A percentile compares a stretch with the other conserved stretches of the same genome.
Conservation (phyloP, 352 stramenopile species). For the Phytophthora pisi region DNA sequence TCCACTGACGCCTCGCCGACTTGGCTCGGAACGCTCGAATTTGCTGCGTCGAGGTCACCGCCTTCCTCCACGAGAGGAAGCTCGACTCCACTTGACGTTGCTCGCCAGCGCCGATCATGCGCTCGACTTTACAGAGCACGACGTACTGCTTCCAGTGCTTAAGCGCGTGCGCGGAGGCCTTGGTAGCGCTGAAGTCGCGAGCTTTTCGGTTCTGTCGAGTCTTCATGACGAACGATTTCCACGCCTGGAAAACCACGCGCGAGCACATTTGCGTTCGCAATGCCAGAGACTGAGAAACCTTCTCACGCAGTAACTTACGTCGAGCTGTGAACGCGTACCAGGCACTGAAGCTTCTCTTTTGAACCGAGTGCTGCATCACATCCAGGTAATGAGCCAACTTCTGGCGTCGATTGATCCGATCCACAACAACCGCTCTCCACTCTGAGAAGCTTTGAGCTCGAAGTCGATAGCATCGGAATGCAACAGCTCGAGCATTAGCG, state of each 20-base stretch:
- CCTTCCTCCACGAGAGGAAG: conserved; percentile 59
- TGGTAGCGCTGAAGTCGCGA: conserved; percentile 8
- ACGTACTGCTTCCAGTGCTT: conserved; percentile 52
- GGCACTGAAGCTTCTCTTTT: conserved; percentile 43
- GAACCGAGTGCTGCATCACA: conserved; percentile 41
- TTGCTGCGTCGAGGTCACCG: conserved; percentile 17
- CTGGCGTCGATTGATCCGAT: conserved; percentile 7
- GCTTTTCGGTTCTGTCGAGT: conserved; percentile 24
- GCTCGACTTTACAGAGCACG: conserved; percentile 53
- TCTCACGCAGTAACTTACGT: conserved; percentile 26
- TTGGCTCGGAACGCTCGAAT: conserved; percentile 35
- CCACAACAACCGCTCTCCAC: conserved; percentile 25
- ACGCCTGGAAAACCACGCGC: conserved; percentile 40
- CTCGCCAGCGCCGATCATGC: conserved; percentile 45
- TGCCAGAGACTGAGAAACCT: conserved; percentile 31
- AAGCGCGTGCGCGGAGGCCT: conserved; percentile 13
- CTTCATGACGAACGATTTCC: conserved; percentile 26
- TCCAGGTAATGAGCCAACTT: conserved; percentile 45
- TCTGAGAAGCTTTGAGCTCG: conserved; percentile 11
- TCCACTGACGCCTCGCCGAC: conserved; percentile 8
- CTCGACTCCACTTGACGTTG: conserved; percentile 15
- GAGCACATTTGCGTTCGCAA: conserved; percentile 36
- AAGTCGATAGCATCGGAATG: conserved; percentile 6
- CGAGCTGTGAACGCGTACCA: conserved; percentile 40
- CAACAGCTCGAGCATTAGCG: background rate